These are phyloP conservation scores for Eimeria brunetti DNA, from an alignment of 169 alveolate genomes.

Conservation along the genomic window DNA sequence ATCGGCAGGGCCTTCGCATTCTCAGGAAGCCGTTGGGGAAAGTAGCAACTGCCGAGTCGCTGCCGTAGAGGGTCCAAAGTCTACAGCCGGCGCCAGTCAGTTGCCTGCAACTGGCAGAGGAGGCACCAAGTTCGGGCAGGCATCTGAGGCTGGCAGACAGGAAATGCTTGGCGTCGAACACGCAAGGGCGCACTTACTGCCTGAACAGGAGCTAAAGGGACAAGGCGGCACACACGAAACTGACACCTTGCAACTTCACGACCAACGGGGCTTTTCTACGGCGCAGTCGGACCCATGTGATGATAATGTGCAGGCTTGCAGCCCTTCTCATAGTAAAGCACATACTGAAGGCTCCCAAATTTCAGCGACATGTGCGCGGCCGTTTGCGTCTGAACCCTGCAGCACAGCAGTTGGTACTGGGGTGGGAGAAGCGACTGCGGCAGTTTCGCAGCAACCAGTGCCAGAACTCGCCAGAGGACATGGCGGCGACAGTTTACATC, in stretches of 20 bases:
- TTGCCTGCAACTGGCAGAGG: background rate
- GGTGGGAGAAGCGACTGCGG: background rate
- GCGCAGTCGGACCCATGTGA: background rate
- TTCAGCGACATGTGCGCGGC: background rate
- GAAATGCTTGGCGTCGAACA: background rate
- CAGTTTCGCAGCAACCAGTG: background rate
- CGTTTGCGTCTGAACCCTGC: background rate
- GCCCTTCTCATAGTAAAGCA: background rate
- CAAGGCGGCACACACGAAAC: background rate
- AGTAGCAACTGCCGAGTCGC: background rate
- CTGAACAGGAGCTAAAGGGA: background rate
- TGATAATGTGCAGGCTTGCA: background rate
- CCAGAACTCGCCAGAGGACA: background rate
- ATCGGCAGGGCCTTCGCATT: background rate
- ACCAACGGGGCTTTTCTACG: background rate
- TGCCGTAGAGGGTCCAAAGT: background rate
- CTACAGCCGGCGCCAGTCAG: background rate
- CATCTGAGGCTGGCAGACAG: background rate
- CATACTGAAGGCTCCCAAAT: background rate
- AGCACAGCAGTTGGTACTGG: background rate
- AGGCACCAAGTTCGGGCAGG: background rate
- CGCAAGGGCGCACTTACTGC: background rate
- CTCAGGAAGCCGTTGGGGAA: background rate
- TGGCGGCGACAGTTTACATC: background rate
- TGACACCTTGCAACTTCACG: background rate